Percentiles rank a stretch among this genome's conserved stretches.
Evolutionary conservation across 2,329 filamentous ascomycete species (phyloP).

Genomic region (Epichloe uncinata): DNA sequence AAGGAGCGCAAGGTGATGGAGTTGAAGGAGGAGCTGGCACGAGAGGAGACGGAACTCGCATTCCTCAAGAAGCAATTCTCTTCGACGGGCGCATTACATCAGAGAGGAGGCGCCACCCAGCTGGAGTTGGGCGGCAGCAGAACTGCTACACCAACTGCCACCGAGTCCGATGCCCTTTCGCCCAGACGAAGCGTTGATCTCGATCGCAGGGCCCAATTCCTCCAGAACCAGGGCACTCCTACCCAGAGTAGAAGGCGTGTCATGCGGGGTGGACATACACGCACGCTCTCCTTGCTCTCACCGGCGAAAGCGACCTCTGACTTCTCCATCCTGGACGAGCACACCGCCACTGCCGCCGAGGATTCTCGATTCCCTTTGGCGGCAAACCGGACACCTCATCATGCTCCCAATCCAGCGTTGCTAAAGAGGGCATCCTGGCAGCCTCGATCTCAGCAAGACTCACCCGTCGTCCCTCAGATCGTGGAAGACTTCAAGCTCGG

Average conservation of each 20-base stretch:
- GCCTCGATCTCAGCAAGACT: constrained; percentile 33
- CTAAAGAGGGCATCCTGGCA: constrained; percentile 49
- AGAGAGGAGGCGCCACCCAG: constrained; percentile 37
- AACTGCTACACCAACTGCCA: constrained; percentile 5
- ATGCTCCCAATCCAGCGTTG: constrained; percentile 25
- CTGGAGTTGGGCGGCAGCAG: constrained; percentile 2
- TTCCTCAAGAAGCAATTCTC: constrained; percentile 77
- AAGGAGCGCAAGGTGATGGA: constrained; percentile 88
- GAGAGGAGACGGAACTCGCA: constrained; percentile 65
- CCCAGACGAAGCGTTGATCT: constrained; percentile 43
- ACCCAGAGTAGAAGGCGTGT: constrained; percentile 41
- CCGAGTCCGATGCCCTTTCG: constrained; percentile 19
- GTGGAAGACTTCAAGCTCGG: constrained; percentile 82
- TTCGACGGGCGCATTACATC: constrained; percentile 60
- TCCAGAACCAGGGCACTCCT: constrained; percentile 35
- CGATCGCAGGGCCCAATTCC: constrained; percentile 58
- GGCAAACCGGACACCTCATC: constrained; percentile 19
- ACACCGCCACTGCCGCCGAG: constrained; percentile 13
- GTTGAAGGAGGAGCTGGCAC: constrained; percentile 74
- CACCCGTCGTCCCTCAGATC: constrained; percentile 54
- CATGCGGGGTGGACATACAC: constrained; percentile 52
- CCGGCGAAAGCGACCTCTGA: constrained; percentile 36
- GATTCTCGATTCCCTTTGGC: constrained; percentile 13
- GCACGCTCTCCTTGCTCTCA: constrained; percentile 68
- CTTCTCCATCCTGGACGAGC: constrained; percentile 30